A percentile compares a stretch with the other conserved stretches of the same genome.
phyloP scores from a whole-genome alignment of 2,329 filamentous ascomycete genomes.

The Boeremia exigua region DNA sequence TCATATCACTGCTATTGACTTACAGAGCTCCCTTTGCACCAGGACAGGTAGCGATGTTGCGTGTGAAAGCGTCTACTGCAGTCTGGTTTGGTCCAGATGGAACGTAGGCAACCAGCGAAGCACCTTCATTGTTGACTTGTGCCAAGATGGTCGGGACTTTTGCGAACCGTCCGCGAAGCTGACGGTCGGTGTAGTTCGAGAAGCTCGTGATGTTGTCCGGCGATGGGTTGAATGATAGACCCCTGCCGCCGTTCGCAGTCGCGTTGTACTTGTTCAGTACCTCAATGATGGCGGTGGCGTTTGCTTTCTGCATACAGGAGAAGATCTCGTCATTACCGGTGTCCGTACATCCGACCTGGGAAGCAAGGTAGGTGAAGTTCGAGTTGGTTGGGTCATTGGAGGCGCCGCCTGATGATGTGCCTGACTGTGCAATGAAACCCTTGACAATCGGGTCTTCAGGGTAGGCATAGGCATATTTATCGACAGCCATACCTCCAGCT shows the following conservation, averaged over 20 bases:
- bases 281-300: constrained; percentile 38
- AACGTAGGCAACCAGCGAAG: constrained; percentile 18
- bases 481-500: constrained; percentile 48
- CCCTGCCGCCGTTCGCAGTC: constrained; percentile 23
- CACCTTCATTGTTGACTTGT: constrained; percentile 25
- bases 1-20: neutral
- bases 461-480: constrained; percentile 58
- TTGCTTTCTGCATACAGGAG: constrained; percentile 44
- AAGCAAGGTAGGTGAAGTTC: constrained; percentile 35
- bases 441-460: constrained; percentile 54
- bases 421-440: constrained; percentile 51
- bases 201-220: constrained; percentile 31
- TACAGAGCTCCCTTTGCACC: constrained; percentile 22
- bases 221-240: constrained; percentile 35
- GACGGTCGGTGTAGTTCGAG: constrained; percentile 32
- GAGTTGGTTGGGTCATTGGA: constrained; percentile 16
- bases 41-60: constrained; percentile 23
- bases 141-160: constrained; percentile 23
- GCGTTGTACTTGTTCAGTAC: constrained; percentile 38
- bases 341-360: constrained; percentile 26
- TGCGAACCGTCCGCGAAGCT: constrained; percentile 25
- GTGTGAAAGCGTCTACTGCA: constrained; percentile 29
- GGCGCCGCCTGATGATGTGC: constrained; percentile 18
- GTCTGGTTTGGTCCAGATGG: constrained; percentile 25
- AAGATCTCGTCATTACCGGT: constrained; percentile 31